These are phyloP conservation scores for Aspergillus udagawae DNA, from an alignment of 2,329 filamentous ascomycete genomes.

Conservation along the genomic window DNA sequence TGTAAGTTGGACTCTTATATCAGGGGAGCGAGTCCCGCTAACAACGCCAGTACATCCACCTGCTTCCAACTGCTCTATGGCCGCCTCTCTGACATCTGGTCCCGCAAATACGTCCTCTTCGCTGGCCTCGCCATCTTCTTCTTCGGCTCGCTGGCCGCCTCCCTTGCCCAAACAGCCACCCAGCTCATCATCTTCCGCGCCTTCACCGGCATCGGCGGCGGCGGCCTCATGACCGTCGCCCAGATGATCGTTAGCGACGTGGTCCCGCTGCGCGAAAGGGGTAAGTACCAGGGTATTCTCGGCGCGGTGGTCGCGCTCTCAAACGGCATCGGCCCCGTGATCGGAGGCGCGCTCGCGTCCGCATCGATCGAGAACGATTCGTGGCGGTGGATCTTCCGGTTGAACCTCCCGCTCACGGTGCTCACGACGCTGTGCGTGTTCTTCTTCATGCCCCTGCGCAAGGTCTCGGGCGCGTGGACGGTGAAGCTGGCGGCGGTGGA, in stretches of 20 bases:
- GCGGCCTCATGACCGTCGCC: conserved; percentile 55
- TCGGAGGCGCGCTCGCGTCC: conserved; percentile 51
- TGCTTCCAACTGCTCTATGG: conserved; percentile 63
- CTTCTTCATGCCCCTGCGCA: conserved; percentile 56
- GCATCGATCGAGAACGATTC: conserved; percentile 37
- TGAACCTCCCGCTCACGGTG: conserved; percentile 52
- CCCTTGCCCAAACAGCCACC: conserved; percentile 52
- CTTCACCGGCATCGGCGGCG: conserved; percentile 57
- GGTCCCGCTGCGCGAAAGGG: conserved; percentile 55
- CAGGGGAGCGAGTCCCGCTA: too few relatives aligned
- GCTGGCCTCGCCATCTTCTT: conserved; percentile 51
- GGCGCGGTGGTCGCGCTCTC: conserved; percentile 52
- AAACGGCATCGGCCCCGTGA: conserved; percentile 53
- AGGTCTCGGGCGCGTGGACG: conserved; percentile 51
- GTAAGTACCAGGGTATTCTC: conserved; percentile 56
- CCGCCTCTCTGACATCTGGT: conserved; percentile 57
- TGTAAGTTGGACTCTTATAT: conserved; percentile 64
- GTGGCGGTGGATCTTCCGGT: conserved; percentile 52
- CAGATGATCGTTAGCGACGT: conserved; percentile 62
- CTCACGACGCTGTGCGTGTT: conserved; percentile 47
- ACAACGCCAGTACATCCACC: conserved; percentile 64
- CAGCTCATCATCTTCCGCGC: conserved; percentile 60
- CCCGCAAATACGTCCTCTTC: conserved; percentile 56
- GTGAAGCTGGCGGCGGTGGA: conserved; percentile 51
- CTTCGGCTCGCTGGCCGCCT: conserved; percentile 56